Evolutionary conservation across 78 protist genomes (phyloP).

Genomic region (Bodo saltans): DNA sequence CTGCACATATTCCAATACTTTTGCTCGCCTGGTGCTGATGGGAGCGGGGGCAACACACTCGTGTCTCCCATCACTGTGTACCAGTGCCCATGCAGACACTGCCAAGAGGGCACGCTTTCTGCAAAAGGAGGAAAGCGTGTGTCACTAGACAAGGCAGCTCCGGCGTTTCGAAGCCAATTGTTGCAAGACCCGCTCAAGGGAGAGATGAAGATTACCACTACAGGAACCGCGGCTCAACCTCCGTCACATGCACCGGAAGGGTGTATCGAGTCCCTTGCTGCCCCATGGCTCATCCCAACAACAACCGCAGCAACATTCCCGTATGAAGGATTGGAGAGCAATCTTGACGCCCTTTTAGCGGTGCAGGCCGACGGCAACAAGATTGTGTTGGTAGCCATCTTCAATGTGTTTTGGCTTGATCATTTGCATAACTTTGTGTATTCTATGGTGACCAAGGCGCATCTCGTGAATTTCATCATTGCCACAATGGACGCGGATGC

Average conservation of each 20-base stretch:
- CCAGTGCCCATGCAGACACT: constrained; percentile 19
- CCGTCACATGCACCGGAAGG: neutral
- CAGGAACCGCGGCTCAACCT: too few species aligned
- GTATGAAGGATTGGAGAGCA: constrained; percentile 10
- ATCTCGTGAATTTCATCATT: neutral
- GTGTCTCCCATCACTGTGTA: neutral
- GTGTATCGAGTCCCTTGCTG: neutral
- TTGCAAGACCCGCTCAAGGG: too few species aligned
- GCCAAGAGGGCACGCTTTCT: neutral
- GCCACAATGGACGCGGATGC: constrained; percentile 10
- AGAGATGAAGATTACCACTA: too few species aligned
- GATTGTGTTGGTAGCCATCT: constrained; percentile 1
- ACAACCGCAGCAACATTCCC: neutral
- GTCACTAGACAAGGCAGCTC: neutral
- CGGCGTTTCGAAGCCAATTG: neutral
- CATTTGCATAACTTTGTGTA: constrained; percentile 22
- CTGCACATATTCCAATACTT: neutral
- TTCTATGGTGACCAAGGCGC: neutral
- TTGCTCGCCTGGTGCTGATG: neutral
- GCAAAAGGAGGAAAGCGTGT: too few species aligned
- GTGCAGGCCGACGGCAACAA: neutral
- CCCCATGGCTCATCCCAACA: constrained; percentile 19
- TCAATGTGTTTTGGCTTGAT: constrained; percentile 21
- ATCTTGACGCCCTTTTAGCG: neutral
- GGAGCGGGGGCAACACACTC: too few species aligned